Evolutionary conservation across 1,284 basidiomycete genomes (phyloP), one percentile per base, ranked within the genome.

Genomic region (Coniferiporia weirii): DNA sequence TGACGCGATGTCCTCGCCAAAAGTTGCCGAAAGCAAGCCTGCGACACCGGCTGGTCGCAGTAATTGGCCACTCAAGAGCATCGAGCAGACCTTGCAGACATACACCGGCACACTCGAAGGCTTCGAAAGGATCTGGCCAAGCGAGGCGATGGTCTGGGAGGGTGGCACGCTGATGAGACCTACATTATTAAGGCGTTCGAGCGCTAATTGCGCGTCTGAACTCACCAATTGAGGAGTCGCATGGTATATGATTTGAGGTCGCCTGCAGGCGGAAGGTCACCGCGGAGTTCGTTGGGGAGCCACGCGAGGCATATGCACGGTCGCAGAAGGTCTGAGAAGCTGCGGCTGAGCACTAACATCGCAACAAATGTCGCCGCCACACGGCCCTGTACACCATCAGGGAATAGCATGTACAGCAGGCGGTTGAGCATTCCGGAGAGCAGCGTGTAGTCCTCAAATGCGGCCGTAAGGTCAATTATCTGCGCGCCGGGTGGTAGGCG

Each of bases 301-400:
- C 89, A 91, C 2, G 85, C 89, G 3, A 91, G 71, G 13, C 79
- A 69, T 2, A 91, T 76, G 27, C 80, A 76, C 4, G 83, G 79
- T 45, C 73, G 75, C 15, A 91, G 71, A 8, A 91, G 66, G 61
- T 87, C 82, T 6, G 76, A 69, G 3, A 81, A 65, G 65, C 90
- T 81, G 46, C 76, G 76, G 59, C 79, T 76, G n/a, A 89, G 67
- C 10, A 91, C 67, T 1, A 77, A 76, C 1, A 80, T 79, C 1
- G 86, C 82, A 56, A 91, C 81, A 35, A 80, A 67, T 0, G 85
- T 86, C 65, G 81, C 78, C 9, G 81, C 70, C 19, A 81, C 67
- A 8, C 69, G 70, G 2, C 75, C 73, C 17, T 75, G 72, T 1
- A 72, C 64, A n/a, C 79, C 82, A 35, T 66, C 64, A 6, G 83